Percentiles rank a stretch among this genome's conserved stretches.
These are phyloP conservation scores for Camellia japonica DNA, from an alignment of 148 eudicot species.

Conservation along the genomic window DNA sequence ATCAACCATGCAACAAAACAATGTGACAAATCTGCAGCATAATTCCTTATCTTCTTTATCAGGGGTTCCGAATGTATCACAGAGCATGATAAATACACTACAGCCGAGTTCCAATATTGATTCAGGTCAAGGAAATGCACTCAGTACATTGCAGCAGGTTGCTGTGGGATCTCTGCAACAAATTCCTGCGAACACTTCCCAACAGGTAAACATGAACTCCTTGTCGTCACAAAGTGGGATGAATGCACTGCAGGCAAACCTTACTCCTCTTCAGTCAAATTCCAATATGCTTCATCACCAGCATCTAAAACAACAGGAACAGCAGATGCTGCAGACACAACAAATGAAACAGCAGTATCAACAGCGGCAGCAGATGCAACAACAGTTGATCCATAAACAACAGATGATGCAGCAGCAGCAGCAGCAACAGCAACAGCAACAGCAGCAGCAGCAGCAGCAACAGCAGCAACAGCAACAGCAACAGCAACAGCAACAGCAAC, in stretches of 20 bases:
- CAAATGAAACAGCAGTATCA: conserved; percentile 35
- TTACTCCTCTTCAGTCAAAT: conserved; percentile 53
- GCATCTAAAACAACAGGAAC: conserved; percentile 74
- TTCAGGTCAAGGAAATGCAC: conserved; percentile 58
- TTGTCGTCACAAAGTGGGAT: conserved; percentile 61
- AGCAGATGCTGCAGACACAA: conserved; percentile 38
- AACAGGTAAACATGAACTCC: conserved; percentile 51
- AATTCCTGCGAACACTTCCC: conserved; percentile 62
- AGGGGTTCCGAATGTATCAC: conserved; percentile 55
- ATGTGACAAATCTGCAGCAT: conserved; percentile 51
- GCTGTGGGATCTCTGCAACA: conserved; percentile 65
- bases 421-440: conserved; percentile 51
- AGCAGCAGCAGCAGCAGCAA: conserved; percentile 44
- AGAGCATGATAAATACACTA: conserved; percentile 45
- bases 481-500: too few species aligned
- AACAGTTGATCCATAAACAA: conserved; percentile 48
- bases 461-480: conserved; percentile 40
- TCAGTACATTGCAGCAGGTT: conserved; percentile 66
- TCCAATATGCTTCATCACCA: conserved; percentile 67
- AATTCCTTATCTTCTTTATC: conserved; percentile 58
- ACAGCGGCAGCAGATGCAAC: conserved; percentile 45
- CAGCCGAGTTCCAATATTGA: conserved; percentile 58
- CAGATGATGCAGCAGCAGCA: conserved; percentile 50
- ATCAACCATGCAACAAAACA: conserved; percentile 57
- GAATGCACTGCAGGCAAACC: conserved; percentile 49